Evolutionary conservation across 2,329 filamentous ascomycete species (phyloP).

Genomic region (Monosporascus sp.): DNA sequence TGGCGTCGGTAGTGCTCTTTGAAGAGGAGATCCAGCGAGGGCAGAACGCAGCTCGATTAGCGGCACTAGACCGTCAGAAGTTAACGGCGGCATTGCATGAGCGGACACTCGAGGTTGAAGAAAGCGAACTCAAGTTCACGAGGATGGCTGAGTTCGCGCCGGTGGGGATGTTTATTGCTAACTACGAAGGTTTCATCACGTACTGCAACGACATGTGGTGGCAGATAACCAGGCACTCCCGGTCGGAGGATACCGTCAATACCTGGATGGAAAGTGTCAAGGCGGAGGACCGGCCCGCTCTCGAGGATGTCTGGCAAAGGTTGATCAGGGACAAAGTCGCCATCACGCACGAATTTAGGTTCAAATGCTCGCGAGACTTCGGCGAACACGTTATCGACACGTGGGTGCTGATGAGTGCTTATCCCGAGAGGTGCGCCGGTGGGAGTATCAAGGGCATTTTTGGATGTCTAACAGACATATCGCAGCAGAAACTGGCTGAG

Average conservation of each 20-base stretch:
- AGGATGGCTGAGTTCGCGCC: constrained; percentile 81
- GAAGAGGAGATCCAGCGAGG: constrained; percentile 77
- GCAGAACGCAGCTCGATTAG: constrained; percentile 66
- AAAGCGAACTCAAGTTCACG: constrained; percentile 73
- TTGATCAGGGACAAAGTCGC: constrained; percentile 57
- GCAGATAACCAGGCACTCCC: constrained; percentile 63
- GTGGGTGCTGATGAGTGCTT: constrained; percentile 73
- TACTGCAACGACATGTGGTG: constrained; percentile 80
- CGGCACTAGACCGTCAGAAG: constrained; percentile 71
- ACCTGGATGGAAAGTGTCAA: constrained; percentile 70
- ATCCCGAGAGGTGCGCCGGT: constrained; percentile 61
- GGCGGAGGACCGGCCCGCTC: constrained; percentile 55
- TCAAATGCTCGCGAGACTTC: constrained; percentile 61
- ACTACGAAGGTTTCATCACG: constrained; percentile 62
- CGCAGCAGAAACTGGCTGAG: constrained; percentile 79
- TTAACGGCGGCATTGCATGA: constrained; percentile 70
- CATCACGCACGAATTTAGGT: constrained; percentile 69
- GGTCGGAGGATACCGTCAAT: constrained; percentile 51
- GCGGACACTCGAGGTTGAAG: constrained; percentile 55
- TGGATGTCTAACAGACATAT: constrained; percentile 80
- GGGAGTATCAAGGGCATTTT: constrained; percentile 70
- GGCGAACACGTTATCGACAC: constrained; percentile 60
- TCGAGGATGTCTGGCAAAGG: constrained; percentile 57
- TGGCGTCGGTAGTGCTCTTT: constrained; percentile 76
- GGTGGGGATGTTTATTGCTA: constrained; percentile 81